Conservation (phyloP, 495 filamentous ascomycete species). For the Neurospora sp. region DNA sequence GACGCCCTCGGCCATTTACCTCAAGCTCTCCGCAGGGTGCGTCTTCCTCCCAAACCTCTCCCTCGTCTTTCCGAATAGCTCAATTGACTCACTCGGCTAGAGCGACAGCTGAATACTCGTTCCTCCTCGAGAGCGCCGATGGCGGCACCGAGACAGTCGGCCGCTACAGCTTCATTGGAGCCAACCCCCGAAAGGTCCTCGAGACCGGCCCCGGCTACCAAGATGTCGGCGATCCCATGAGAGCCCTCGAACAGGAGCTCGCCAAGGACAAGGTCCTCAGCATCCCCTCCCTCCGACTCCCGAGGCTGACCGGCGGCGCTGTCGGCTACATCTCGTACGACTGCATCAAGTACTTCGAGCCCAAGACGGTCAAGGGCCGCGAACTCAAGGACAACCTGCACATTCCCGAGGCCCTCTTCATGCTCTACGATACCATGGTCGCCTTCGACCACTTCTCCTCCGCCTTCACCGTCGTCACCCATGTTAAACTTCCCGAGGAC, state of each 20-base stretch:
- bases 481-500: constrained; percentile 54
- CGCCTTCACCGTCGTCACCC: constrained; percentile 84
- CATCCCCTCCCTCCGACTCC: constrained; percentile 69
- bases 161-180: constrained; percentile 89
- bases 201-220: constrained; percentile 85
- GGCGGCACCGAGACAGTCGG: constrained; percentile 89
- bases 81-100: constrained; percentile 23
- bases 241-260: constrained; percentile 68
- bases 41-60: neutral
- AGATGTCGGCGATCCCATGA: constrained; percentile 70
- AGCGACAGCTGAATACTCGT: constrained; percentile 64
- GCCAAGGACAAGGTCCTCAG: constrained; percentile 63
- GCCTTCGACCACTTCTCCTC: constrained; percentile 94
- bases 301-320: constrained; percentile 79
- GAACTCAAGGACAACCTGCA: constrained; percentile 77
- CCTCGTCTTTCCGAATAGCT: neutral
- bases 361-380: constrained; percentile 59
- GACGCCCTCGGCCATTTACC: constrained; percentile 82
- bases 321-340: constrained; percentile 97
- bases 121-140: constrained; percentile 90
- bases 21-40: constrained; percentile 54
- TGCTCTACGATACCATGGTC: constrained; percentile 93
- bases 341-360: constrained; percentile 95
- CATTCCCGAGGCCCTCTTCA: constrained; percentile 90
- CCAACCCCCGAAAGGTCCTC: constrained; percentile 72